Conservation (phyloP, 352 stramenopile species). For the Globisporangium megalacanthum region DNA sequence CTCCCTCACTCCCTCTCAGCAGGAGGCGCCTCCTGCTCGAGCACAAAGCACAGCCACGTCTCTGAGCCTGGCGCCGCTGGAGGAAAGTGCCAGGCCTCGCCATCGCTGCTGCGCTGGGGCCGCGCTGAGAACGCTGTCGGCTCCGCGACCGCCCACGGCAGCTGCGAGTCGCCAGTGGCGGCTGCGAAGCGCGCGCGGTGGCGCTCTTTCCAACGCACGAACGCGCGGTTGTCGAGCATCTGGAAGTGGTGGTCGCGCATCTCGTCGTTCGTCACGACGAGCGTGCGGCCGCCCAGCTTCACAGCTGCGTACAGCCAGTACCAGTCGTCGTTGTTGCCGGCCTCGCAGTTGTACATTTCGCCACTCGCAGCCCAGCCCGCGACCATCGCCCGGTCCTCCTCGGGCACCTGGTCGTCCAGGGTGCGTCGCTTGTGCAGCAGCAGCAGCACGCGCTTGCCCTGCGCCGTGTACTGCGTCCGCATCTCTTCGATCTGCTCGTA, state of each 20-base stretch:
- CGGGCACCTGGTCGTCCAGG: conserved; percentile 78
- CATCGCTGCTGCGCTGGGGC: conserved; percentile 48
- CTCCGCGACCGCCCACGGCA: conserved; percentile 21
- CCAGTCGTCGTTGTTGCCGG: conserved; percentile 99
- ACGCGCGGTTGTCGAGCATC: conserved; percentile 95
- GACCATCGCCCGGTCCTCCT: conserved; percentile 64
- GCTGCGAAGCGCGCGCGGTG: conserved; percentile 93
- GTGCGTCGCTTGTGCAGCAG: conserved; percentile 96
- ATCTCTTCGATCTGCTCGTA: conserved; percentile 96
- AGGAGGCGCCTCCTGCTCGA: conserved; percentile 16
- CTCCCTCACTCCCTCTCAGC: not conserved
- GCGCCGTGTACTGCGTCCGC: conserved; percentile 85
- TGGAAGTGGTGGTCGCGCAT: conserved; percentile 99
- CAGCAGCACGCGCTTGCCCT: conserved; percentile 88
- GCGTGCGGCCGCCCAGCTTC: conserved; percentile 62
- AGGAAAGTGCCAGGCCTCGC: conserved; percentile 68
- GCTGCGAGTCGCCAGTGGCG: conserved; percentile 29
- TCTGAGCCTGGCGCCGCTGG: conserved; percentile 9
- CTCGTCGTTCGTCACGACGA: conserved; percentile 98
- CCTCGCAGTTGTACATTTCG: conserved; percentile 91
- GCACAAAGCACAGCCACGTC: conserved; percentile 47
- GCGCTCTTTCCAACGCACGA: conserved; percentile 96
- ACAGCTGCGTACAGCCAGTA: conserved; percentile 98
- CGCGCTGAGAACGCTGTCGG: conserved; percentile 54
- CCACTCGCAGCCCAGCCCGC: conserved; percentile 61